Base-by-base conservation (phyloP, 2,329 filamentous ascomycete species). In the Geosmithia flava region DNA sequence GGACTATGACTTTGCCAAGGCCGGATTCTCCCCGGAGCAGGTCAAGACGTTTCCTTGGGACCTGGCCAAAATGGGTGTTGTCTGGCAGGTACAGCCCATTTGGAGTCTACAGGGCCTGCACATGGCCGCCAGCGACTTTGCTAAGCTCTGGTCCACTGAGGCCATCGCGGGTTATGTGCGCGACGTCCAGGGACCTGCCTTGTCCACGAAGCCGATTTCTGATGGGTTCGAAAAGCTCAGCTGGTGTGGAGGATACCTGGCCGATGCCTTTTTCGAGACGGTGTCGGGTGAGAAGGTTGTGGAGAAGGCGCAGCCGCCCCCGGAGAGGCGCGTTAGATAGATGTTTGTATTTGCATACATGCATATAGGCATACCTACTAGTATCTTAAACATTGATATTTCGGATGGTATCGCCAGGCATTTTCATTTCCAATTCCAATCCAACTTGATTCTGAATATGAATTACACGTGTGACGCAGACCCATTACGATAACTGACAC, bases 71-170 rank as follows among this genome's bases (percentile, higher is more conserved):
- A 55, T 65, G 51, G 60, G 63, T 8, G 54, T 68, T 7, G 61
- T 62, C 3, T 68, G 64, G 65, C 65, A 68, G 49, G 62, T 68
- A 1, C 64, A 68, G 58, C 66, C 64, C 2, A 65, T 68, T 47
- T 67, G 62, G 60, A 55, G 55, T 20, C 46, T 65, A 13, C 59
- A 62, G 42, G 65, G 65, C 0, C 50, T 66, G 17, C 64, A 65
- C 48, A 52, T 61, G 47, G 53, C 55, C 16, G 59, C 62, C 3
- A 61, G 65, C 47, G 53, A 59, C 51, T 63, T 65, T 53, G 55
- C 56, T 15, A 56, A 60, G 51, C 50, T 59, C 46, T 67, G 61
- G 62, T 54, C 52, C 20, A 53, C 61, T 33, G 55, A 62, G 16
- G 64, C 62, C 2, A 67, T 67, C 44, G 62, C 59, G 17, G 64